Evolutionary conservation across 345 rosid genomes (phyloP), one percentile per base, ranked within the genome.

Genomic region (Hirschfeldia incana): DNA sequence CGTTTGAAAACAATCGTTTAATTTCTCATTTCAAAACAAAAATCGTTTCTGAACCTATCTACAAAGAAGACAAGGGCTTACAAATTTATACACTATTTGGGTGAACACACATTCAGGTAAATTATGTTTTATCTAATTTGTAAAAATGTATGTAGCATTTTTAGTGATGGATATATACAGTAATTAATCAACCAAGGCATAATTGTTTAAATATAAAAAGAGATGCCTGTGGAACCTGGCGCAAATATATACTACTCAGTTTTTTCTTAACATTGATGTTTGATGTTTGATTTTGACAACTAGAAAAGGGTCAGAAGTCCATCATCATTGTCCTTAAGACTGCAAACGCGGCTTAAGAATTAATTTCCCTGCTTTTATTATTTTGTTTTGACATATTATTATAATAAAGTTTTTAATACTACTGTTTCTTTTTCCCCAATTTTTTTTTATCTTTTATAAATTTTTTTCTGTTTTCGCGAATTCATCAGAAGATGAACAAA

Each of bases 221-320:
- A 65, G 72, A 59, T 58, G 60, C 51, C 60, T 78, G 76, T 78
- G 76, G 67, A 71, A 78, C 72, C 73, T 78, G 72, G 81, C 81
- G 57, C 57, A 51, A 51, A n/a, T 51, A 51, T 49, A 49, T 51
- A 51, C 57, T 51, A 51, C 57, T 51, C 21, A 51, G 57, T 51
- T 51, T 51, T 51, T 51, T 6, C 57, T 51, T 51, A 51, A 51
- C 21, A 6, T 51, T 51, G 57, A 80, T 80, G 83, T 80, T 64
- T 74, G 83, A 80, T 80, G 83, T 80, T 62, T 80, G 83, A 80
- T 69, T 74, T 74, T 69, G 83, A 80, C 83, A 80, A 80, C 72
- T 70, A 69, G 75, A 64, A 69, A 79, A 80, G 70, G 79, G 72
- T 57, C 70, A 64, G 76, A 69, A 65, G 32, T 28, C 78, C 70